These are phyloP conservation scores for Fusarium sp. DNA, from an alignment of 2,329 filamentous ascomycete species.

Conservation along the genomic window DNA sequence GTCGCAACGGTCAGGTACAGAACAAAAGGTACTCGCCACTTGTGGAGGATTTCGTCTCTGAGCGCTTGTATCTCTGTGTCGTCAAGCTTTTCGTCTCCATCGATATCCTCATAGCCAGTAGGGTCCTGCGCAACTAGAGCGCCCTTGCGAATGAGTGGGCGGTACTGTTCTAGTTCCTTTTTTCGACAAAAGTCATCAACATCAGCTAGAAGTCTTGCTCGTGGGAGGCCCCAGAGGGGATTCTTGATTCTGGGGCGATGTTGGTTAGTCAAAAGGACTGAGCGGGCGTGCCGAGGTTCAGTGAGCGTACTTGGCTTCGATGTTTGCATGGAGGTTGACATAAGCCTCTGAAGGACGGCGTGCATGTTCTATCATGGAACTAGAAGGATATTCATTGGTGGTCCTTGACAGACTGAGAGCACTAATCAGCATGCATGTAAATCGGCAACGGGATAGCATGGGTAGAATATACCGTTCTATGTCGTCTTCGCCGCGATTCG, in stretches of 20 bases:
- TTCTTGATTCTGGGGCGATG: slow-evolving; percentile 51
- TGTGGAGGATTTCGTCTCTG: slow-evolving; percentile 69
- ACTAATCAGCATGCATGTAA: slow-evolving; percentile 24
- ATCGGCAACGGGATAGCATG: not conserved
- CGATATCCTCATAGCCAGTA: slow-evolving; percentile 65
- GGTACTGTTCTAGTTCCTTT: slow-evolving; percentile 66
- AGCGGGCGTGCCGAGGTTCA: too few species aligned
- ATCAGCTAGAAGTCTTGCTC: slow-evolving; percentile 59
- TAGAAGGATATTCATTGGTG: slow-evolving; percentile 40
- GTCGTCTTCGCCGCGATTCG: slow-evolving; percentile 39
- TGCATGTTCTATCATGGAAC: slow-evolving; percentile 49
- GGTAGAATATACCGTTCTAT: slow-evolving; percentile 38
- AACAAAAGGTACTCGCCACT: slow-evolving; percentile 69
- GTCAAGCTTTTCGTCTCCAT: slow-evolving; percentile 63
- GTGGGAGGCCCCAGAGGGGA: slow-evolving; percentile 61
- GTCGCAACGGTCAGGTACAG: slow-evolving; percentile 73
- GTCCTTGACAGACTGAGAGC: slow-evolving; percentile 31
- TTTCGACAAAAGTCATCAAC: slow-evolving; percentile 69
- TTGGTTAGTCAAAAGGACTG: slow-evolving; percentile 29
- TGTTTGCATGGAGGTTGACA: slow-evolving; percentile 55
- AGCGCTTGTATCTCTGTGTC: slow-evolving; percentile 68
- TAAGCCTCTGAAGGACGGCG: slow-evolving; percentile 43
- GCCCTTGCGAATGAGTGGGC: slow-evolving; percentile 69
- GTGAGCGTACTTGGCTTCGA: slow-evolving; percentile 54
- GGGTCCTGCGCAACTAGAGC: slow-evolving; percentile 79